A percentile compares a stretch with the other conserved stretches of the same genome.
These are phyloP conservation scores for Globomyces sp. DNA, from an alignment of 371 early-diverging fungal genomes.

Conservation along the genomic window DNA sequence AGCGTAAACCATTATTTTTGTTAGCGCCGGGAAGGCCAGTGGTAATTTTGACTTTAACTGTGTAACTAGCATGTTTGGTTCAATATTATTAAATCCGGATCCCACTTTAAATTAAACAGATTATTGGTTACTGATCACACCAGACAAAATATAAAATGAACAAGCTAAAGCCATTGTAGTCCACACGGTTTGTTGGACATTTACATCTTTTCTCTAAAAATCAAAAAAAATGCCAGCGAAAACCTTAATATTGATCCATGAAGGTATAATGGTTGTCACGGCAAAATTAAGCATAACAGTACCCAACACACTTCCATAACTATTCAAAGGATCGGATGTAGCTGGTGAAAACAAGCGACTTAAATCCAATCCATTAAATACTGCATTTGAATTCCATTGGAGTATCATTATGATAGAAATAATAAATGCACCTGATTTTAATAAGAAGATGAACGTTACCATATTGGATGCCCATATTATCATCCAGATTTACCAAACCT, in stretches of 20 bases:
- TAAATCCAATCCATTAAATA: slow-evolving; percentile 15
- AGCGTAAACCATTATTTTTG: slow-evolving; percentile 60
- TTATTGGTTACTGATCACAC: slow-evolving; percentile 13
- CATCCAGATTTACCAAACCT: slow-evolving; percentile 9
- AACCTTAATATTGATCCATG: slow-evolving; percentile 34
- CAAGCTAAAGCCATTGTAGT: slow-evolving; percentile 15
- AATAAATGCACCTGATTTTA: slow-evolving; percentile 19
- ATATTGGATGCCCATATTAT: slow-evolving; percentile 12
- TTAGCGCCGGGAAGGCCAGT: slow-evolving; percentile 28
- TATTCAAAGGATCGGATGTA: neutral
- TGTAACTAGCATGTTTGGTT: neutral
- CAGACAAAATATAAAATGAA: slow-evolving; percentile 29
- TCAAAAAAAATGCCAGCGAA: neutral
- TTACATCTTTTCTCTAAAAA: slow-evolving; percentile 23
- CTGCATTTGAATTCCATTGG: slow-evolving; percentile 26
- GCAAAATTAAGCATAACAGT: slow-evolving; percentile 34
- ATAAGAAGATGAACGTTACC: neutral
- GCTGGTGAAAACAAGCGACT: neutral
- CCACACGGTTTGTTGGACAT: slow-evolving; percentile 29
- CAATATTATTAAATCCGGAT: slow-evolving; percentile 31
- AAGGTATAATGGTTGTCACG: slow-evolving; percentile 30
- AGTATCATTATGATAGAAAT: slow-evolving; percentile 24
- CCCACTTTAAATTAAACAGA: slow-evolving; percentile 23
- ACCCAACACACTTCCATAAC: slow-evolving; percentile 21
- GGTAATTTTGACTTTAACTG: neutral